These are phyloP conservation scores for Colletotrichum cuscutae DNA, from an alignment of 2,329 filamentous ascomycete genomes.

Conservation along the genomic window DNA sequence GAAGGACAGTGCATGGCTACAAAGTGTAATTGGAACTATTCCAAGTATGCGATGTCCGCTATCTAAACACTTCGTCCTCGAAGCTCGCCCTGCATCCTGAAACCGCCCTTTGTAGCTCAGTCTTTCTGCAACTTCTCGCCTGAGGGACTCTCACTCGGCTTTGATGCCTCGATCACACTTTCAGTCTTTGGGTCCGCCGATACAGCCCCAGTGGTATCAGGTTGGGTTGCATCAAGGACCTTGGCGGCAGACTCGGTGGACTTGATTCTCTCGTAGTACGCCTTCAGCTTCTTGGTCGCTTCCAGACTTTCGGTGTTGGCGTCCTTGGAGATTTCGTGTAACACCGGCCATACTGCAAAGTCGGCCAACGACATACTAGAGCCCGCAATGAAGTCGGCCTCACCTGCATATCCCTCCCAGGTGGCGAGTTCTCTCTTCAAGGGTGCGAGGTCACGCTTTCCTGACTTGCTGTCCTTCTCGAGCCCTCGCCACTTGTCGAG, in stretches of 20 bases:
- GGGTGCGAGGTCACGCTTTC: constrained; percentile 31
- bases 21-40: background rate
- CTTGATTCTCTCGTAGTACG: constrained; percentile 50
- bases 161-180: background rate
- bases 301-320: constrained; percentile 45
- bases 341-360: constrained; percentile 67
- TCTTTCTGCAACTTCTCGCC: background rate
- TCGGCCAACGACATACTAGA: constrained; percentile 57
- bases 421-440: constrained; percentile 47
- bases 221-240: constrained; percentile 32
- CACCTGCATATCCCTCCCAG: constrained; percentile 53
- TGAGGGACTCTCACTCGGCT: background rate
- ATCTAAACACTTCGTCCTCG: background rate
- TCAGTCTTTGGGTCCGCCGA: background rate
- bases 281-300: constrained; percentile 43
- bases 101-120: background rate
- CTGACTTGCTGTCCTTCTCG: constrained; percentile 22
- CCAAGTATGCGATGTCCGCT: background rate
- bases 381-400: constrained; percentile 59
- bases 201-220: background rate
- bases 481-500: constrained; percentile 47
- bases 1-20: background rate
- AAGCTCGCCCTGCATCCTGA: background rate
- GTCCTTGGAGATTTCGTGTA: constrained; percentile 56
- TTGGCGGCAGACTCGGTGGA: constrained; percentile 38